Evolutionary conservation across 371 early-diverging fungal genomes (phyloP).

Genomic region (Coemansia sp.): DNA sequence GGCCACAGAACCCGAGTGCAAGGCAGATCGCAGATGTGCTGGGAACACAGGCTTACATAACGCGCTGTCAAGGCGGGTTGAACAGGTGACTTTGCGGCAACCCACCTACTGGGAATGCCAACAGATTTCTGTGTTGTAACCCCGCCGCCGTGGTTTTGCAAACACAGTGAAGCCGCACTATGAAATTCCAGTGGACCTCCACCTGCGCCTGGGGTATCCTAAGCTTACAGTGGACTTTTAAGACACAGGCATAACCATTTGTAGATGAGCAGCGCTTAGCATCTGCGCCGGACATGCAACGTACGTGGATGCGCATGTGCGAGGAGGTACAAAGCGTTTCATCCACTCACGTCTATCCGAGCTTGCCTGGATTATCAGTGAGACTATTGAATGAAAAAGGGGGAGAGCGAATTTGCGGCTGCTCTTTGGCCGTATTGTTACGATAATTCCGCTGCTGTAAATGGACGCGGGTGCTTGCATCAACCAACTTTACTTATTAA

Average conservation of each 20-base stretch:
- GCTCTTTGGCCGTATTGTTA: constrained; percentile 3
- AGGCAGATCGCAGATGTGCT: too few species aligned
- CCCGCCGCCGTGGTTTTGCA: too few species aligned
- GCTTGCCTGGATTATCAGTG: not conserved
- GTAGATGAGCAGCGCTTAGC: not conserved
- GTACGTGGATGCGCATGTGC: not conserved
- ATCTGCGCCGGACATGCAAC: not conserved
- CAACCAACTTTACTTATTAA: not conserved
- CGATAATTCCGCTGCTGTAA: not conserved
- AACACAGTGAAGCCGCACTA: too few species aligned
- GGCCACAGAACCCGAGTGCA: too few species aligned
- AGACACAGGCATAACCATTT: not conserved
- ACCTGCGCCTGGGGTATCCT: too few species aligned
- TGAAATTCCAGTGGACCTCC: too few species aligned
- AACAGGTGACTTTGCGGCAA: too few species aligned
- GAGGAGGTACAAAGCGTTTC: not conserved
- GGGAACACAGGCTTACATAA: too few species aligned
- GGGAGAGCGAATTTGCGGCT: not conserved
- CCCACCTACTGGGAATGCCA: too few species aligned
- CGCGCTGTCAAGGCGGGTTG: too few species aligned
- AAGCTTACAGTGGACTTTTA: not conserved
- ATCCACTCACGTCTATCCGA: not conserved
- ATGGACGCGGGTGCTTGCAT: not conserved
- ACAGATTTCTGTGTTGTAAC: too few species aligned
- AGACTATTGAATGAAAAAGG: not conserved